Percentiles rank a stretch among this genome's conserved stretches.
These are phyloP conservation scores for Rachicladosporium sp. DNA, from an alignment of 2,329 filamentous ascomycete species.

Conservation along the genomic window DNA sequence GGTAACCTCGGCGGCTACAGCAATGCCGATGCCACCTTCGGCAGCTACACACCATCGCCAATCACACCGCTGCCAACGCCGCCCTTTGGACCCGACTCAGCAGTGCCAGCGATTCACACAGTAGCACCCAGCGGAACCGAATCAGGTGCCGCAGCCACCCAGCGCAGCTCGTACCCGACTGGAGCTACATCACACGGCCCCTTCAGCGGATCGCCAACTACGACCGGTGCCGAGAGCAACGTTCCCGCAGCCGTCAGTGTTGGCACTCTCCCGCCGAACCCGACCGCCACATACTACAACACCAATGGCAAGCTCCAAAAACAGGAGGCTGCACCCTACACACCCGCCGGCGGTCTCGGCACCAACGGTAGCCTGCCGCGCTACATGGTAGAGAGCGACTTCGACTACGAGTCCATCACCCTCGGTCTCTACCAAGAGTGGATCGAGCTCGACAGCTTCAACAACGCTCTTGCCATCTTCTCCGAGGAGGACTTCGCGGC, in stretches of 20 bases:
- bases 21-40: slow-evolving; percentile 32
- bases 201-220: slow-evolving; percentile 53
- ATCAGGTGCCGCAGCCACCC: slow-evolving; percentile 28
- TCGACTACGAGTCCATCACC: slow-evolving; percentile 67
- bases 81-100: slow-evolving; percentile 32
- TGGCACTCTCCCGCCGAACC: slow-evolving; percentile 43
- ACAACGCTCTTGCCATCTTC: slow-evolving; percentile 60
- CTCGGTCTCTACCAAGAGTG: slow-evolving; percentile 71
- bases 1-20: slow-evolving; percentile 30
- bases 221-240: slow-evolving; percentile 46
- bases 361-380: slow-evolving; percentile 67
- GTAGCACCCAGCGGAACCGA: slow-evolving; percentile 15
- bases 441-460: slow-evolving; percentile 75
- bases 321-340: slow-evolving; percentile 59
- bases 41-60: slow-evolving; percentile 21
- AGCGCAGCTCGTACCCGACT: slow-evolving; percentile 37
- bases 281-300: slow-evolving; percentile 57
- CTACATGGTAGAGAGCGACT: slow-evolving; percentile 68
- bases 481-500: slow-evolving; percentile 55
- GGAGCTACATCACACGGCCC: slow-evolving; percentile 57
- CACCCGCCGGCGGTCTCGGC: slow-evolving; percentile 56
- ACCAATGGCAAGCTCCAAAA: slow-evolving; percentile 56
- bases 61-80: slow-evolving; percentile 24
- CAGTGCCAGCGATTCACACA: slow-evolving; percentile 27
- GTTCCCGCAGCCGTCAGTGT: slow-evolving; percentile 49